Percentiles rank a stretch among this genome's conserved stretches.
Conservation (phyloP, 306 rosid species). For the Potentilla sterilis region DNA sequence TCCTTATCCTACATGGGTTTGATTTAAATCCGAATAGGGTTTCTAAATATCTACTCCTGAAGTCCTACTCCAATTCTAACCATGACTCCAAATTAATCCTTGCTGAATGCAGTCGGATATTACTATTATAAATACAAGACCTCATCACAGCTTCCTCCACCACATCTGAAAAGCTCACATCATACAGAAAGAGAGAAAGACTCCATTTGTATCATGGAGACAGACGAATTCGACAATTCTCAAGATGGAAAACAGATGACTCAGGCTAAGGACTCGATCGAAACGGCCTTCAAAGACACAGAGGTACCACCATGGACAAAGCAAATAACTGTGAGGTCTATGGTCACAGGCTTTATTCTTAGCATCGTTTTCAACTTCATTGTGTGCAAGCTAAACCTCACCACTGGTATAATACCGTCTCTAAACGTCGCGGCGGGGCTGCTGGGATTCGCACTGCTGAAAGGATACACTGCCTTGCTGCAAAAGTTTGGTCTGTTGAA, state of each 20-base stretch:
- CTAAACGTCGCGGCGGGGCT: neutral
- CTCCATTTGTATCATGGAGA: neutral
- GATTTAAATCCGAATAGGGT: neutral
- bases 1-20: no score
- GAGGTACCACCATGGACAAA: neutral
- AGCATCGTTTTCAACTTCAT: neutral
- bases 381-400: neutral
- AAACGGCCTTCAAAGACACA: neutral
- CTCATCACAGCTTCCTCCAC: neutral
- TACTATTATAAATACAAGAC: neutral
- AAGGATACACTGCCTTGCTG: neutral
- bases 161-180: neutral
- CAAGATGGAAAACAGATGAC: neutral
- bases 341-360: neutral
- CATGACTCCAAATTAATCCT: neutral
- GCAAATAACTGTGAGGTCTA: neutral
- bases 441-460: neutral
- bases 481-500: neutral
- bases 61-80: neutral
- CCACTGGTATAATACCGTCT: neutral
- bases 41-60: no score
- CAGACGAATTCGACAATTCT: neutral
- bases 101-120: neutral
- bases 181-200: neutral
- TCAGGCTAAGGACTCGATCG: neutral